These are phyloP conservation scores for Apostasia shenzhenica DNA, from an alignment of 106 monocot genomes.

Conservation along the genomic window DNA sequence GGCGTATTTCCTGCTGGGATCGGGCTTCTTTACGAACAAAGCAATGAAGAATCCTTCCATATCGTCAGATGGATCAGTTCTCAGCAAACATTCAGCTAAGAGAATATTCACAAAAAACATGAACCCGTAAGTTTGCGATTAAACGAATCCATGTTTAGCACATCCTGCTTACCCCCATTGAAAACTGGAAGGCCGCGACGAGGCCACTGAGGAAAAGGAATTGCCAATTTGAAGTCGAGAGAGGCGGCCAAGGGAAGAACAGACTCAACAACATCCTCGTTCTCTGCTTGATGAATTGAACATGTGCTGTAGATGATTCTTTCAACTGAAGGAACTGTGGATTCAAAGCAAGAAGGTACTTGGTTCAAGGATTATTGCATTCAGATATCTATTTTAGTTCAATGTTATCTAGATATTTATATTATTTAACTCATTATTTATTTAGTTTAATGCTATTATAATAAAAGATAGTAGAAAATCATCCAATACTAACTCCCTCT, in stretches of 20 bases:
- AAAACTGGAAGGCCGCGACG: slow-evolving; percentile 85
- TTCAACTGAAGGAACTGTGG: slow-evolving; percentile 74
- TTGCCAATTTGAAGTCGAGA: slow-evolving; percentile 54
- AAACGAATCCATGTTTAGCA: too few species aligned
- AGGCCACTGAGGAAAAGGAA: slow-evolving; percentile 83
- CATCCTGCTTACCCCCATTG: slow-evolving; percentile 52
- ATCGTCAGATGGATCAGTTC: slow-evolving; percentile 63
- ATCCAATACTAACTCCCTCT: too few species aligned
- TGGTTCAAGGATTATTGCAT: background rate
- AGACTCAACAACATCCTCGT: slow-evolving; percentile 75
- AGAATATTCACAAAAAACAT: background rate
- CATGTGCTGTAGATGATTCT: slow-evolving; percentile 95
- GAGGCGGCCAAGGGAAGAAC: slow-evolving; percentile 73
- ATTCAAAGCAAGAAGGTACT: background rate
- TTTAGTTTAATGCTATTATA: too few species aligned
- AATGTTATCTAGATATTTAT: too few species aligned
- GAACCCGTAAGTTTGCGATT: background rate
- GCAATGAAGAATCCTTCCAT: slow-evolving; percentile 92
- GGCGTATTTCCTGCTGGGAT: background rate
- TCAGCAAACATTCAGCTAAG: slow-evolving; percentile 67
- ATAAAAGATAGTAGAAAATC: too few species aligned
- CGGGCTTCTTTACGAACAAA: slow-evolving; percentile 57
- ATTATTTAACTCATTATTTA: too few species aligned
- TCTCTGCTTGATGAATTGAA: slow-evolving; percentile 77
- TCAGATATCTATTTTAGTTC: background rate